phyloP scores from a whole-genome alignment of 179 eudicot species.

The Beta corolliflora region DNA sequence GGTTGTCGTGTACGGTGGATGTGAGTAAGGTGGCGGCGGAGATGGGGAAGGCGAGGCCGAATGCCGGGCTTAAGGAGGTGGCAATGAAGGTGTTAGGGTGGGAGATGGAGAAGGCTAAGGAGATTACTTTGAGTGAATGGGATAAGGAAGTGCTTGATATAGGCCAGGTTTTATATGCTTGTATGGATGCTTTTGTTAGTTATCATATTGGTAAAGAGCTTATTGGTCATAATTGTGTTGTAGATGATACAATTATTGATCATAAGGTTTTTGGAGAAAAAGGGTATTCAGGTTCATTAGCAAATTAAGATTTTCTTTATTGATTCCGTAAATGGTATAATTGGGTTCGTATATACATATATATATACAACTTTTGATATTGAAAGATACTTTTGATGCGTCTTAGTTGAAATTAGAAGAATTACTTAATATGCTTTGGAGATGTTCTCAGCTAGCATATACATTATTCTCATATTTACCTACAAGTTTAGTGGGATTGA shows the following conservation, averaged over 20 bases:
- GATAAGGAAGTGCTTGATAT: conserved; percentile 29
- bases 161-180: conserved; percentile 41
- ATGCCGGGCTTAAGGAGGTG: conserved; percentile 42
- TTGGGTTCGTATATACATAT: too few species aligned
- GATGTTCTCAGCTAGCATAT: too few species aligned
- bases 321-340: too few species aligned
- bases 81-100: conserved; percentile 37
- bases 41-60: conserved; percentile 16
- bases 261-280: neutral
- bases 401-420: too few species aligned
- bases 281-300: neutral
- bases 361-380: too few species aligned
- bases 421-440: too few species aligned
- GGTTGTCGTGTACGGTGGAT: neutral
- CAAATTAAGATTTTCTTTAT: too few species aligned
- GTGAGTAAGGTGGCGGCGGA: conserved; percentile 24
- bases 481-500: too few species aligned
- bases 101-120: conserved; percentile 41
- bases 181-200: conserved; percentile 43
- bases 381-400: too few species aligned
- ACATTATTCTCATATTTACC: too few species aligned
- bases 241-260: neutral
- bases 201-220: conserved; percentile 19
- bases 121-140: conserved; percentile 45
- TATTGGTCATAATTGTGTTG: neutral